Conservation (phyloP, 2,329 filamentous ascomycete genomes). For the Alternaria sp. region DNA sequence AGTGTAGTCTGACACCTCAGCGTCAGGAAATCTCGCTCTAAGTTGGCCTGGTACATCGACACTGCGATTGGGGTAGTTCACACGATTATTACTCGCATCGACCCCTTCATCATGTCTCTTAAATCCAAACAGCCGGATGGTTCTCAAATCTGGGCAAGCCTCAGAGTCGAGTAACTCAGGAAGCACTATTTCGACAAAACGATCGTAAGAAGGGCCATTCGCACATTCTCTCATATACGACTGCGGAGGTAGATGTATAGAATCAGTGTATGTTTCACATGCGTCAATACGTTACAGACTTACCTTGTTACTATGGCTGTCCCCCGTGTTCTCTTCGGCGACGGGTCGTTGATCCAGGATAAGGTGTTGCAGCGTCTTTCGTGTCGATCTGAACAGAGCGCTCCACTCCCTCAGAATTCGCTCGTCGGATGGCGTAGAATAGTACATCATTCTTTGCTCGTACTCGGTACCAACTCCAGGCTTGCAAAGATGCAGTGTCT, state of each 20-base stretch:
- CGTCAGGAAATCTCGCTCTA: not conserved
- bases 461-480: not conserved
- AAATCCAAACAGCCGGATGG: not conserved
- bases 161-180: not conserved
- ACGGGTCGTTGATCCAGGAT: not conserved
- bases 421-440: not conserved
- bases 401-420: not conserved
- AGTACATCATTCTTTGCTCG: not conserved
- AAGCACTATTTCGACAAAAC: not conserved
- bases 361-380: not conserved
- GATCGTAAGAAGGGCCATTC: not conserved
- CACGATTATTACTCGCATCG: not conserved
- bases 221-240: not conserved
- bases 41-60: not conserved
- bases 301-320: not conserved
- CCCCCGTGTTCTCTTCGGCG: not conserved
- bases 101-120: not conserved
- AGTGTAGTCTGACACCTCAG: not conserved
- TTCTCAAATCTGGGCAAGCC: not conserved
- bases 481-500: not conserved
- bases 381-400: not conserved
- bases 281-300: not conserved
- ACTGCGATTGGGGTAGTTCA: not conserved
- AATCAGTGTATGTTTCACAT: not conserved
- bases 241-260: not conserved